Conservation (phyloP, 108 stramenopile genomes). For the Skeletonema grethae region DNA sequence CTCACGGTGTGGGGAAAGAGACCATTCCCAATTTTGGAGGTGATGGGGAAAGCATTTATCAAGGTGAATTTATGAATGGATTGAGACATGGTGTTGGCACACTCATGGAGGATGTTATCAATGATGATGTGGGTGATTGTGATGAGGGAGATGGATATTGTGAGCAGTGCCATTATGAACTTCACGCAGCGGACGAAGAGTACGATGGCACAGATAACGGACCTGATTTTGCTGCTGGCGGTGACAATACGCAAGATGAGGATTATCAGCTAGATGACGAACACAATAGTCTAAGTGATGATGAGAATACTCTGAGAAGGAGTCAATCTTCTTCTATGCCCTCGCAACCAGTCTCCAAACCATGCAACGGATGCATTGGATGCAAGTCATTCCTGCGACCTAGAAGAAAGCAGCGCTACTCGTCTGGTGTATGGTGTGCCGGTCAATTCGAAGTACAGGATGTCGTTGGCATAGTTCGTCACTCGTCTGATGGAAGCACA, state of each 20-base stretch:
- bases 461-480: constrained; percentile 16
- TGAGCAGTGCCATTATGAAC: constrained; percentile 9
- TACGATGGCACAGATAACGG: constrained; percentile 11
- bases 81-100: constrained; percentile 45
- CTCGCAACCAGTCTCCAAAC: background rate
- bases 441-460: constrained; percentile 38
- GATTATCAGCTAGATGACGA: no score
- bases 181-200: background rate
- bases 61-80: constrained; percentile 37
- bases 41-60: constrained; percentile 19
- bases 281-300: background rate
- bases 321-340: background rate
- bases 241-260: background rate
- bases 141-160: constrained; percentile 4
- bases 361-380: background rate
- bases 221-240: constrained; percentile 36
- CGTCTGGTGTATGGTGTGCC: constrained; percentile 38
- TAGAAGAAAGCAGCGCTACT: constrained; percentile 15
- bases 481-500: constrained; percentile 2
- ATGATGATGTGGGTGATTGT: background rate
- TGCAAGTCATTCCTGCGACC: background rate
- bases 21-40: constrained; percentile 6
- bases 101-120: constrained; percentile 25
- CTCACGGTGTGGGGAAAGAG: constrained; percentile 40
- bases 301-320: background rate